A percentile compares a stretch with the other conserved stretches of the same genome.
phyloP scores from a whole-genome alignment of 257 asterid species.

The Cordia subcordata region DNA sequence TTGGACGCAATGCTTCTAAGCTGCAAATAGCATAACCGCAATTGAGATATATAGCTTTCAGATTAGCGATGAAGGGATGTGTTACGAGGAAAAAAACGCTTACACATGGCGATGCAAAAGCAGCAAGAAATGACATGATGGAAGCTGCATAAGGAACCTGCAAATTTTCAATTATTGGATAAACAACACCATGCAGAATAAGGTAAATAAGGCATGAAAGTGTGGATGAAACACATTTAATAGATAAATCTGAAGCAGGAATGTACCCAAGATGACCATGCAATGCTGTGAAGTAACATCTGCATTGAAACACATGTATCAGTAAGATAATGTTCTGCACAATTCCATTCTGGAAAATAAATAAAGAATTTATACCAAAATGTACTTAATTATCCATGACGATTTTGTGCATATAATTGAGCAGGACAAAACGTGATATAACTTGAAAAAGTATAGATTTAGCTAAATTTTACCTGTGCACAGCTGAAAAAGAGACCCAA shows the following conservation, averaged over 20 bases:
- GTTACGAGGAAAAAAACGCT: constrained; percentile 16
- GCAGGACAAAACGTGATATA: no score
- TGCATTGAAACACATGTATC: constrained; percentile 30
- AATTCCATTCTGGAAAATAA: no score
- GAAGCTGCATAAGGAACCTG: constrained; percentile 91
- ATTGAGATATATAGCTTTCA: neutral
- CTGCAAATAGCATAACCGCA: constrained; percentile 29
- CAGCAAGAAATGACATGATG: constrained; percentile 39
- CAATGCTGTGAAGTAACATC: constrained; percentile 76
- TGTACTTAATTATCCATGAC: no score
- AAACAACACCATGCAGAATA: neutral
- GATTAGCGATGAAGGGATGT: neutral
- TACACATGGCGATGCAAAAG: constrained; percentile 81
- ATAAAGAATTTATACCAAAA: no score
- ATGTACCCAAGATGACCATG: constrained; percentile 91
- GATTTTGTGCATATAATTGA: no score
- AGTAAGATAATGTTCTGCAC: neutral
- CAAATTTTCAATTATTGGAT: neutral
- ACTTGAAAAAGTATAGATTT: no score
- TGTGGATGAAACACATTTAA: neutral
- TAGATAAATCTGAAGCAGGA: neutral
- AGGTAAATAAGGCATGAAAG: neutral
- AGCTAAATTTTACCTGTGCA: constrained; percentile 36
- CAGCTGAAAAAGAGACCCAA: constrained; percentile 65
- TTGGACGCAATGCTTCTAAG: constrained; percentile 85